Base-by-base conservation (phyloP, 192 early-diverging fungal genomes). In the Coemansia guatemalensis region DNA sequence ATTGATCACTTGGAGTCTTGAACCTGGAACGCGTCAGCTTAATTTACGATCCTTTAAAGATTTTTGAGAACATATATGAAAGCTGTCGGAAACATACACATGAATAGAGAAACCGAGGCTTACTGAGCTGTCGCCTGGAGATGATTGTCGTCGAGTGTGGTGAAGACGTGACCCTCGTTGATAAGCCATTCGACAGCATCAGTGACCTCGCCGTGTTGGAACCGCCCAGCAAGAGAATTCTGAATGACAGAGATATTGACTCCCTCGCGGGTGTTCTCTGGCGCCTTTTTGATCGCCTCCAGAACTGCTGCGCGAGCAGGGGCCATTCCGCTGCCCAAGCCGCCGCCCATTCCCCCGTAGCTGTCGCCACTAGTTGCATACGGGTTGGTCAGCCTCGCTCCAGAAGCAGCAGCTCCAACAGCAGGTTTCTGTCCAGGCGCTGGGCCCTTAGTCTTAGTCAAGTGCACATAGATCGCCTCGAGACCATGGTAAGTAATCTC, bases 401-500 rank as follows among this genome's bases (percentile, higher is more conserved):
- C 53, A 29, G 60, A 55, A 21, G 53, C 27, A 8, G 56, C 62
- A 3, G 52, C 56, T 12, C 29, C 53, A 7, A 39, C 63, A 26
- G 48, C 60, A 7, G 21, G 41, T 12, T 23, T 47, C 60, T 41
- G 22, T 5, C 24, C 54, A 39, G 64, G 35, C 25, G 58, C 48
- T 1, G 56, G 59, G 5, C 69, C 73, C 14, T 62, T 54, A 30
- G 87, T 89, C 25, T 84, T 68, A 47, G 64, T 71, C 59, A 90
- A 61, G 58, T 94, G 90, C 22, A 81, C 82, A 27, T 84, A 81
- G 14, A 88, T 85, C 56, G 82, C 85, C 54, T 90, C 87, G 33
- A 94, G 64, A 35, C 83, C 83, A 65, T 94, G 94, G 63, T 86
- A 90, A 0, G 89, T 84, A 41, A 94, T 78, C 67, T 94, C 91